phyloP scores from a whole-genome alignment of 148 eudicot species.

The Linanthus parryae region DNA sequence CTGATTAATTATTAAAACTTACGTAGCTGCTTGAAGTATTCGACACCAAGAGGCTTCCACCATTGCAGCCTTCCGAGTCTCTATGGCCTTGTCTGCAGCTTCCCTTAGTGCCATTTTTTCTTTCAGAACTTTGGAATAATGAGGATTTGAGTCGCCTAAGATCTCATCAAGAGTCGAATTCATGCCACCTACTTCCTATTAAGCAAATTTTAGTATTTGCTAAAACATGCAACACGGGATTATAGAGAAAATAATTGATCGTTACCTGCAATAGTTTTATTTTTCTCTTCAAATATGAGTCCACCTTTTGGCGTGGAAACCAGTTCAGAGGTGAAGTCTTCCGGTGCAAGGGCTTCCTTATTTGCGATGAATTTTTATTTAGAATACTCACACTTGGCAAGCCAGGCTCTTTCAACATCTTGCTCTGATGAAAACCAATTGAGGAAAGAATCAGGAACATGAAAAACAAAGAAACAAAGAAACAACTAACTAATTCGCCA shows the following conservation, averaged over 20 bases:
- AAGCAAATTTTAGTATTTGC: background rate
- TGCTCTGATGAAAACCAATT: slow-evolving; percentile 33
- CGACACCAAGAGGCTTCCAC: slow-evolving; percentile 99
- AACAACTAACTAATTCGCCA: too few relatives aligned
- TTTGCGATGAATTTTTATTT: slow-evolving; percentile 60
- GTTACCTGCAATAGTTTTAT: slow-evolving; percentile 73
- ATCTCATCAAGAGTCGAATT: slow-evolving; percentile 85
- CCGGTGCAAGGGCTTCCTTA: slow-evolving; percentile 62
- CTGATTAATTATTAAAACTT: background rate
- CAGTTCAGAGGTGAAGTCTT: slow-evolving; percentile 80
- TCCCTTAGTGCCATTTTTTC: slow-evolving; percentile 84
- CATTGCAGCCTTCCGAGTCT: slow-evolving; percentile 90
- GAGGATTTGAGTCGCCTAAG: slow-evolving; percentile 83
- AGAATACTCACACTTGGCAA: slow-evolving; percentile 35
- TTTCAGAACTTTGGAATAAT: slow-evolving; percentile 68
- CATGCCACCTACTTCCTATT: slow-evolving; percentile 91
- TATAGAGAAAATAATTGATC: too few relatives aligned
- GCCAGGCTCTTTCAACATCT: slow-evolving; percentile 47
- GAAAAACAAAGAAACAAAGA: background rate
- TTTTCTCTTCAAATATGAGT: slow-evolving; percentile 78
- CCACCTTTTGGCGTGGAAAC: slow-evolving; percentile 86
- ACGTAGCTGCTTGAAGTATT: slow-evolving; percentile 84
- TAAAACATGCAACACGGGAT: too few relatives aligned
- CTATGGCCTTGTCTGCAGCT: slow-evolving; percentile 78
- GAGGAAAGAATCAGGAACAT: background rate